Conservation (phyloP, 2,329 filamentous ascomycete genomes). For the Calonectria pteridis region DNA sequence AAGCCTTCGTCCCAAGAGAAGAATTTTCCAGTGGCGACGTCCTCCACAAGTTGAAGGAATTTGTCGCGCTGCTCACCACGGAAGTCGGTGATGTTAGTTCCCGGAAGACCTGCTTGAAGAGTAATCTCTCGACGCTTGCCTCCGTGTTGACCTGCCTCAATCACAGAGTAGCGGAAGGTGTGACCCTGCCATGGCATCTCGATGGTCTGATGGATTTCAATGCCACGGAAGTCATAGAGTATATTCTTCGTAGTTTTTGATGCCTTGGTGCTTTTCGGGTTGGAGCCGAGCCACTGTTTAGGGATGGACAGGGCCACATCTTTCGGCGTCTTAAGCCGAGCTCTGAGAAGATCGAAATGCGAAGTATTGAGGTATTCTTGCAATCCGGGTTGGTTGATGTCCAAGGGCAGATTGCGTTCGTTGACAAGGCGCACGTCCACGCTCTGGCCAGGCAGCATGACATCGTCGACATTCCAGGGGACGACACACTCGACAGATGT, state of each 20-base stretch:
- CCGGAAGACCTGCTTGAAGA: conserved; percentile 46
- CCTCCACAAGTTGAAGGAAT: conserved; percentile 47
- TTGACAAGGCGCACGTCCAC: conserved; percentile 63
- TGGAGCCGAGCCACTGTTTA: conserved; percentile 15
- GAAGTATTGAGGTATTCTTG: conserved; percentile 59
- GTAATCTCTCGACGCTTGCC: conserved; percentile 65
- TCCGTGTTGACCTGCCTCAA: conserved; percentile 64
- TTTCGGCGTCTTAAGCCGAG: conserved; percentile 56
- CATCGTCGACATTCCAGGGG: conserved; percentile 52
- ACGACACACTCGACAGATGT: conserved; percentile 50
- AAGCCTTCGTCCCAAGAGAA: conserved; percentile 54
- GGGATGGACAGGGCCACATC: conserved; percentile 33
- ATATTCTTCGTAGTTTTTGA: conserved; percentile 33
- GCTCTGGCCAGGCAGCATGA: conserved; percentile 58
- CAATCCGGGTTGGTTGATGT: conserved; percentile 51
- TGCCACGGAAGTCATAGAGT: conserved; percentile 59
- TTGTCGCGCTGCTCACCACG: conserved; percentile 8
- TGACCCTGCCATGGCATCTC: conserved; percentile 58
- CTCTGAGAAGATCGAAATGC: conserved; percentile 58
- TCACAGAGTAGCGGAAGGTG: conserved; percentile 63
- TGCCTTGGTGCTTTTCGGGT: background rate
- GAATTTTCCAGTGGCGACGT: conserved; percentile 46
- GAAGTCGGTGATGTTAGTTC: background rate
- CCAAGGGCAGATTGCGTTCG: conserved; percentile 54
- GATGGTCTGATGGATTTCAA: conserved; percentile 64